Percentiles rank a stretch among this genome's conserved stretches.
Evolutionary conservation across 306 rosid genomes (phyloP).

Genomic region (Quercus wislizeni): DNA sequence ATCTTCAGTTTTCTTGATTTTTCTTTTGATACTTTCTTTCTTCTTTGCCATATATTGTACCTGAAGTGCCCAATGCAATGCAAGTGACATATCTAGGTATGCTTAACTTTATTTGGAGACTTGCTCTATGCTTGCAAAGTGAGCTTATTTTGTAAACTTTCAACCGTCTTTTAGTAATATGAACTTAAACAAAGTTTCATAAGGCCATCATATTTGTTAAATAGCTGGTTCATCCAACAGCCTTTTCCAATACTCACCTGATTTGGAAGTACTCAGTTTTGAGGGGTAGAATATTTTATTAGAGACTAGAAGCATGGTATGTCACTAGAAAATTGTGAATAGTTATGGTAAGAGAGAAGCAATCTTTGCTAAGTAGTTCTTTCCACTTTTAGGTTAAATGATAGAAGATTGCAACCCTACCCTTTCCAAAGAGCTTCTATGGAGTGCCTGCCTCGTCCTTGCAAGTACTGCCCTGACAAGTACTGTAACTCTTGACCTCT

Average conservation of each 20-base stretch:
- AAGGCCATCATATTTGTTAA: neutral
- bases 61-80: neutral
- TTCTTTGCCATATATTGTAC: neutral
- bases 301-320: neutral
- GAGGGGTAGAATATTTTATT: neutral
- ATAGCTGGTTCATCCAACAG: neutral
- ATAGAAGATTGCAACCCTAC: neutral
- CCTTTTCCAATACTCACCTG: neutral
- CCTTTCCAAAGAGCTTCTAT: neutral
- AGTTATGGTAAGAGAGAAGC: neutral
- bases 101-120: neutral
- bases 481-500: neutral
- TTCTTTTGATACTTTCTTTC: neutral
- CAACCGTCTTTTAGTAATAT: neutral
- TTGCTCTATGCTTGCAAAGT: neutral
- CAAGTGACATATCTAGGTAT: neutral
- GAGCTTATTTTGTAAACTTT: neutral
- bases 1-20: neutral
- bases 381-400: neutral
- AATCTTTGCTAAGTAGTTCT: neutral
- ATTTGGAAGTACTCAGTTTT: neutral
- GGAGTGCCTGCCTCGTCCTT: neutral
- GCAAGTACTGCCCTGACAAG: neutral
- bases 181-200: neutral
- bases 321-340: neutral